Evolutionary conservation across 192 early-diverging fungal genomes (phyloP), one percentile per base, ranked within the genome.

Genomic region (Mortierella antarctica): DNA sequence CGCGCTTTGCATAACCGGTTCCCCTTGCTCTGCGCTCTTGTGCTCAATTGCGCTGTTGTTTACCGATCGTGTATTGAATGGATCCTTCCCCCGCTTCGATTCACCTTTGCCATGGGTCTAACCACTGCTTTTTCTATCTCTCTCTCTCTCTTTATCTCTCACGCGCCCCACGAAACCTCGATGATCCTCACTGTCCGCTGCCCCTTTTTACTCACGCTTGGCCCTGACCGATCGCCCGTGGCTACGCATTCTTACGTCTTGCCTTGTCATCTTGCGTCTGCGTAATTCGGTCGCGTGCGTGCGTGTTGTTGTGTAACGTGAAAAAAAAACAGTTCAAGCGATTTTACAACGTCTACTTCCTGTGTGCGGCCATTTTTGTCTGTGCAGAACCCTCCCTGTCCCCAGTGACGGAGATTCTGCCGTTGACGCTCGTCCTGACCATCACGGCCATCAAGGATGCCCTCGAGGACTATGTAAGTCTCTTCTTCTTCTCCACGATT

Each of bases 401-500:
- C 14, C 75, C 75, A 10, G 75, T 79, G 41, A 79, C 75, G 0
- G 63, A 79, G 62, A 79, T 79, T 41, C 41, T 87, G 41, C 85
- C 92, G 6, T 84, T 98, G 49, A 83, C 89, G 0, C 89, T 97
- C 57, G 95, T 98, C 2, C 71, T 96, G 45, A 70, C 91, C 3
- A 92, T 94, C 49, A 96, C 96, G 1, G 97, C 94, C 7, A 86
- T 91, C 20, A 98, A 98, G 77, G 97, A 98, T 84, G 87, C 94
- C 2, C 78, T 95, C 17, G 97, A 98, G 73, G 97, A 98, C 49
- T 85, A 76, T 64, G 86, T 85, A 85, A 62, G 75, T 74, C 2
- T 47, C n/a, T 14, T 67, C 21, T 55, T 51, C 42, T 48, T 62
- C 56, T 69, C 18, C 2, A 45, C 64, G 20, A 57, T 44, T 55